Evolutionary conservation across 2,329 filamentous ascomycete species (phyloP).

Genomic region (Trichoderma oligosporum): DNA sequence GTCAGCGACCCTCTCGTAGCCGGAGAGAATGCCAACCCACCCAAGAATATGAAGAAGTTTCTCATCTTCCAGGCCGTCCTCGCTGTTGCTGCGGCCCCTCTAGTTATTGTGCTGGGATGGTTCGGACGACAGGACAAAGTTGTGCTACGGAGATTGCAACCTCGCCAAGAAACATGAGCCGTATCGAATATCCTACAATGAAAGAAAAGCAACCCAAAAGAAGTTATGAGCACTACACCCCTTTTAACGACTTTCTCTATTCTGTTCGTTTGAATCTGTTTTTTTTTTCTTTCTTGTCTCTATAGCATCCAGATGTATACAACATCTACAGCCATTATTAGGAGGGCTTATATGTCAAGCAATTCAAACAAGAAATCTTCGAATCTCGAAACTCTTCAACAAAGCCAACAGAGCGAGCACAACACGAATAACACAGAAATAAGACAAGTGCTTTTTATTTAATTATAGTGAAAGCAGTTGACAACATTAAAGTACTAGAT

Average conservation of each 20-base stretch:
- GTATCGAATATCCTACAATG: background rate
- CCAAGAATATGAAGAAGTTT: slow-evolving; percentile 67
- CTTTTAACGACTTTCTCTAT: background rate
- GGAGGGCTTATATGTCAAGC: background rate
- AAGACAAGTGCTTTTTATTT: background rate
- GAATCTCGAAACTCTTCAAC: background rate
- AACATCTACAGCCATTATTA: background rate
- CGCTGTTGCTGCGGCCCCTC: slow-evolving; percentile 59
- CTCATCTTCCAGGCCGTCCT: slow-evolving; percentile 78
- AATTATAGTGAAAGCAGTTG: background rate
- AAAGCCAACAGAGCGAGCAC: background rate
- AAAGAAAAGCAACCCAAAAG: background rate
- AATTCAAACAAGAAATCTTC: background rate
- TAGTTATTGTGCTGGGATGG: slow-evolving; percentile 65
- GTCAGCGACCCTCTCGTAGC: slow-evolving; percentile 71
- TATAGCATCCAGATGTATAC: background rate
- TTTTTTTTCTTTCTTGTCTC: background rate
- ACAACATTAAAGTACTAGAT: background rate
- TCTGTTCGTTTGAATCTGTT: background rate
- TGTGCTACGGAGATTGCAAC: slow-evolving; percentile 45
- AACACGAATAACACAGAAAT: background rate
- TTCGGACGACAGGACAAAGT: slow-evolving; percentile 59
- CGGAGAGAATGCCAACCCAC: slow-evolving; percentile 51
- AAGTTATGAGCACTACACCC: background rate
- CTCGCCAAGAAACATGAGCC: background rate